Evolutionary conservation across 2,329 filamentous ascomycete genomes (phyloP), one percentile per base, ranked within the genome.

Genomic region (Teratosphaeria destructans): DNA sequence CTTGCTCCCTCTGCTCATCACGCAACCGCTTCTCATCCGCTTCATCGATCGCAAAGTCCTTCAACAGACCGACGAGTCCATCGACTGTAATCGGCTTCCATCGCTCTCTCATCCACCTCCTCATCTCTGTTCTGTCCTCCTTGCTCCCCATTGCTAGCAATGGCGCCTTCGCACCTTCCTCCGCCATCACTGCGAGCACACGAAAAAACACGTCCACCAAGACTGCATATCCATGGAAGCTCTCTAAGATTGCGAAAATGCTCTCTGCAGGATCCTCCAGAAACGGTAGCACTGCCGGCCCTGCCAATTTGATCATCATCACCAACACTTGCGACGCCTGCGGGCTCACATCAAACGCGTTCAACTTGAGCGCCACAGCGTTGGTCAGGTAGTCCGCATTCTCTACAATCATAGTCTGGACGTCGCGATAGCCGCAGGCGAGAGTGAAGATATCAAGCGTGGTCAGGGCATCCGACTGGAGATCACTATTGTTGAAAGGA

Each of bases 321-420:
- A 88, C 82, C 55, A 99, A 75, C 1, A 97, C 94, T 65, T 93
- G 88, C 2, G 92, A 91, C 3, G 90, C 91, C 63, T 95, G 89
- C 1, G 93, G 92, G 0, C 91, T 93, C 57, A 97, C 87, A 64
- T 96, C 91, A 64, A 96, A 90, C 0, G 89, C 90, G 67, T 96
- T 96, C 7, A 99, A 81, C 62, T 91, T 89, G 61, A 97, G 75
- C 0, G 89, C 90, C 16, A 99, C 85, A 0, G 94, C 90, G 70
- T 97, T 97, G 62, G 97, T 87, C 75, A 99, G 88, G 72, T 99
- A 99, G 73, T 99, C 94, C 16, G 90, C 92, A 62, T 99, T 99
- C 57, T 88, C 85, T 32, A 97, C 83, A 47, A 99, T 86, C 64
- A 99, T 78, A 16, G 89, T 85, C 29, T 87, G 87, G 4, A 93